These are phyloP conservation scores for Hypoxylon cercidicola DNA, from an alignment of 495 filamentous ascomycete genomes.

Conservation along the genomic window DNA sequence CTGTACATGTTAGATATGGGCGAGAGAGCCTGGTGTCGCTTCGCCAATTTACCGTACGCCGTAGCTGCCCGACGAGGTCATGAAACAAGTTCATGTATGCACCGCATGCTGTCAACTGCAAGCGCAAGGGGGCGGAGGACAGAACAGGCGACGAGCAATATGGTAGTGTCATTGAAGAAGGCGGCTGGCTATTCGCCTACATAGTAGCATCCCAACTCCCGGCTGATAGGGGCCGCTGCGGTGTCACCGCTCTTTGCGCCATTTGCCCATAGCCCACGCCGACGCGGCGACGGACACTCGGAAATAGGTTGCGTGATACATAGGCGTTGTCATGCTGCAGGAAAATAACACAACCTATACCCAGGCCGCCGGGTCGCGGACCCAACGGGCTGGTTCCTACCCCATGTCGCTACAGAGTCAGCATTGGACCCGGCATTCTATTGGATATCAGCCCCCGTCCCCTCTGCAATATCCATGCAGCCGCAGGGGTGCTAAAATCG, in stretches of 20 bases:
- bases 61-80: not conserved
- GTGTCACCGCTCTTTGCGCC: conserved; percentile 42
- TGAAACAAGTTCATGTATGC: conserved; percentile 24
- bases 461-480: conserved; percentile 21
- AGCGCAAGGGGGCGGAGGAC: not conserved
- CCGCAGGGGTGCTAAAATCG: conserved; percentile 15
- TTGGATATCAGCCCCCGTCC: conserved; percentile 7
- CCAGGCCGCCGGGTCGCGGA: conserved; percentile 31
- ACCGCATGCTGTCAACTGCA: conserved; percentile 15
- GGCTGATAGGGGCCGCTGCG: conserved; percentile 7
- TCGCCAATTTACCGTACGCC: not conserved
- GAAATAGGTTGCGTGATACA: conserved; percentile 25
- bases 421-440: conserved; percentile 7
- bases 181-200: not conserved
- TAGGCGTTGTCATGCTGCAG: not conserved
- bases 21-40: not conserved
- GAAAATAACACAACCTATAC: not conserved
- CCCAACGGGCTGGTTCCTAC: conserved; percentile 29
- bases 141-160: not conserved
- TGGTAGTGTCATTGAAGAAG: conserved; percentile 2
- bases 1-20: not conserved
- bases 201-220: not conserved
- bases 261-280: conserved; percentile 6
- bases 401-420: conserved; percentile 10
- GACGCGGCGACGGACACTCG: not conserved